Evolutionary conservation across 208 protist species (phyloP), one percentile per base, ranked within the genome.

Genomic region (Leishmania martiniquensis): DNA sequence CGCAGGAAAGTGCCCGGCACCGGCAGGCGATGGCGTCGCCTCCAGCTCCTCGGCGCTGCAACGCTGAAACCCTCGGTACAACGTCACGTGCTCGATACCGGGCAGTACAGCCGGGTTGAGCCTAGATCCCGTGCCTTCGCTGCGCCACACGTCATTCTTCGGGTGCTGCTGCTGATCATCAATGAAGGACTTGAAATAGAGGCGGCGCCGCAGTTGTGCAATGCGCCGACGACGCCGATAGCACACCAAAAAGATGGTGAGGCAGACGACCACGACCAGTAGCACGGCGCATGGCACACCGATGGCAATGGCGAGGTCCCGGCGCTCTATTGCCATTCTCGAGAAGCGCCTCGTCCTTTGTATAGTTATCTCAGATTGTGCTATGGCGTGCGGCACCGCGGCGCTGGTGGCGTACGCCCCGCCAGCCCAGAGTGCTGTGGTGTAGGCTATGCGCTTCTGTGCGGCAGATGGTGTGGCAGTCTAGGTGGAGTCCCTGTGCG

Each of bases 251-350:
- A 81, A 87, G 20, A 92, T 62, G 29, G 85, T 49, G 4, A 93
- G 73, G 17, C 71, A 68, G 29, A 92, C 72, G 9, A 92, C 84
- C 55, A 87, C 69, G 29, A 93, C 69, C 15, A 92, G 75, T 1
- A 94, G 70, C 37, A 89, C 77, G 45, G 72, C 92, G 63, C 92
- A 94, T 32, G 87, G 72, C 10, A 76, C 76, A 77, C 88, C 87
- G 32, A 96, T 84, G 25, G 84, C 83, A 57, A 96, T 94, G 9
- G 85, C 85, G 60, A 84, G 68, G 20, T 45, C 84, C 29, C 83
- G 76, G 29, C 82, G 78, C 62, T 77, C 69, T 10, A 94, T 59
- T 0, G 85, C 73, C 87, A 91, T 91, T 5, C n/a, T 69, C 20
- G 15, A 37, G 15, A 25, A 49, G 65, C 4, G 7, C 4, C 37